A percentile compares a stretch with the other conserved stretches of the same genome.
These are phyloP conservation scores for Dactylis glomerata DNA, from an alignment of 176 grass and related monocot species.

Conservation along the genomic window DNA sequence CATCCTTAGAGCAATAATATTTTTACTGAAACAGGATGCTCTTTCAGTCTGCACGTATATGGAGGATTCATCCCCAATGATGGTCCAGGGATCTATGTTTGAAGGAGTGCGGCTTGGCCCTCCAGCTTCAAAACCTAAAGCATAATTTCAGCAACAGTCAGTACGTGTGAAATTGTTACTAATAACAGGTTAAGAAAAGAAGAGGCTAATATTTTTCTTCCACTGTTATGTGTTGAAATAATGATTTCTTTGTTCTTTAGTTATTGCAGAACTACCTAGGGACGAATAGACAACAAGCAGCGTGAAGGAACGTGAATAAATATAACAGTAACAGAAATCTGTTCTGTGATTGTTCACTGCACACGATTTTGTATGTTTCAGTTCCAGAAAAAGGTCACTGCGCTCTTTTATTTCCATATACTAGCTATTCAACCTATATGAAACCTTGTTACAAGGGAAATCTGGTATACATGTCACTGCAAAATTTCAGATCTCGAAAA, in stretches of 20 bases:
- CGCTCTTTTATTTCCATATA: background rate
- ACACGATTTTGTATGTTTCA: background rate
- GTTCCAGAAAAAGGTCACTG: background rate
- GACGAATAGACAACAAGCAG: background rate
- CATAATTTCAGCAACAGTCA: background rate
- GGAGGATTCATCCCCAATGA: slow-evolving; percentile 55
- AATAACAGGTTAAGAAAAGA: background rate
- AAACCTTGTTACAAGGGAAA: background rate
- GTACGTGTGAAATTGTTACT: background rate
- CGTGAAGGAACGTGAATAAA: background rate
- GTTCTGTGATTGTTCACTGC: background rate
- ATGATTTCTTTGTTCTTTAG: background rate
- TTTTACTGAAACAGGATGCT: slow-evolving; percentile 52
- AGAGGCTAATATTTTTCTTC: background rate
- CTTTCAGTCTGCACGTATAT: slow-evolving; percentile 57
- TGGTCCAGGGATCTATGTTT: slow-evolving; percentile 69
- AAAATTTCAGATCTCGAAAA: background rate
- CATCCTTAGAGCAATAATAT: slow-evolving; percentile 69
- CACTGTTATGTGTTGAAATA: background rate
- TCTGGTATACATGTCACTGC: background rate
- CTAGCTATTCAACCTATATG: background rate
- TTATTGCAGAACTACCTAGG: background rate
- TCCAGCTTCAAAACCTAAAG: slow-evolving; percentile 86
- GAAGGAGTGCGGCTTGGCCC: slow-evolving; percentile 73
- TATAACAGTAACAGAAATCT: background rate